A percentile compares a stretch with the other conserved stretches of the same genome.
Evolutionary conservation across 805 yeast genomes (phyloP).

Genomic region (Candida parachauliodes): DNA sequence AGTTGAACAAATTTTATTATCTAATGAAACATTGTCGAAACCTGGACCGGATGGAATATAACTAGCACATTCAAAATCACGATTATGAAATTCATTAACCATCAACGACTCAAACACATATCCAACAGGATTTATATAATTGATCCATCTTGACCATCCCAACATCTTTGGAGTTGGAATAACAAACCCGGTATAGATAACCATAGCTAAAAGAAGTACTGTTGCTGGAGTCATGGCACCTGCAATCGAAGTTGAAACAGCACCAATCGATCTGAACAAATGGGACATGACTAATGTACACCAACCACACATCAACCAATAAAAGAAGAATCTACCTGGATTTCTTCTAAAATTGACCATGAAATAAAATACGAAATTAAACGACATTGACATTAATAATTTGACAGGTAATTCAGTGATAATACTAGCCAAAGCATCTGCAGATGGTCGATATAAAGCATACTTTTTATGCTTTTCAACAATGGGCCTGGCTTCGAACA

Average conservation of each 20-base stretch:
- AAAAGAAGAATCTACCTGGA: constrained; percentile 48
- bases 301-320: constrained; percentile 27
- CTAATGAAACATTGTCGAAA: constrained; percentile 37
- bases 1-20: constrained; percentile 51
- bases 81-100: constrained; percentile 60
- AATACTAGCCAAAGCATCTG: constrained; percentile 64
- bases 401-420: constrained; percentile 64
- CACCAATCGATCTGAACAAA: constrained; percentile 40
- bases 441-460: constrained; percentile 69
- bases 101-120: constrained; percentile 55
- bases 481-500: constrained; percentile 61
- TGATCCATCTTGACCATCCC: constrained; percentile 63
- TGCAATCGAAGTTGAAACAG: constrained; percentile 37
- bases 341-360: constrained; percentile 50
- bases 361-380: constrained; percentile 40
- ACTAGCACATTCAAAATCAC: constrained; percentile 51
- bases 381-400: constrained; percentile 26
- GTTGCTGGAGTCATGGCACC: constrained; percentile 46
- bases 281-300: constrained; percentile 40
- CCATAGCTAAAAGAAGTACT: constrained; percentile 47
- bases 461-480: constrained; percentile 69
- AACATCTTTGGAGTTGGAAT: constrained; percentile 45
- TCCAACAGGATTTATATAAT: constrained; percentile 40
- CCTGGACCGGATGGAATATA: constrained; percentile 59
- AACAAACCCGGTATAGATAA: constrained; percentile 51